These are phyloP conservation scores for Rubroshorea leprosula DNA, from an alignment of 345 rosid genomes.

Conservation along the genomic window DNA sequence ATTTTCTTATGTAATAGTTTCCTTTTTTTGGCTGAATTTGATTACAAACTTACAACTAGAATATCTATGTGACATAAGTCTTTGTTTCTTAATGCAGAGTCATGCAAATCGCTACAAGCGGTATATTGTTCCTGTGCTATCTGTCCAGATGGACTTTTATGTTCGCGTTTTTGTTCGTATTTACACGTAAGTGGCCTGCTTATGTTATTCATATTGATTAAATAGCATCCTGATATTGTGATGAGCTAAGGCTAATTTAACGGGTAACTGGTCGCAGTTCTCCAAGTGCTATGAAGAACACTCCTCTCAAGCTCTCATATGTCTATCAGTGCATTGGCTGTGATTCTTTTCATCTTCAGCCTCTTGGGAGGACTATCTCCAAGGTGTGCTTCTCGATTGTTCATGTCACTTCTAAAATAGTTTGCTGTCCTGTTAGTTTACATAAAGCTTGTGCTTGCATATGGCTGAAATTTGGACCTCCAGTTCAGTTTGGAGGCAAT, in stretches of 20 bases:
- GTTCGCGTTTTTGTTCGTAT: constrained; percentile 92
- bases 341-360: constrained; percentile 96
- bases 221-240: constrained; percentile 3
- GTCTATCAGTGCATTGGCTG: constrained; percentile 97
- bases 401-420: neutral
- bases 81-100: constrained; percentile 46
- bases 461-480: too few relatives aligned
- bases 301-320: constrained; percentile 97
- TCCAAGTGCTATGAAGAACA: constrained; percentile 94
- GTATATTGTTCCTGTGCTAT: constrained; percentile 88
- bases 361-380: constrained; percentile 76
- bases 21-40: neutral
- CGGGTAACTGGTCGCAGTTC: constrained; percentile 55
- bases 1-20: too few relatives aligned
- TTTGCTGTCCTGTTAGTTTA: too few relatives aligned
- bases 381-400: constrained; percentile 48
- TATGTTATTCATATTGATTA: constrained; percentile 10
- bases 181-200: constrained; percentile 62
- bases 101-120: constrained; percentile 99
- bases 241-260: constrained; percentile 17
- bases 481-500: too few relatives aligned
- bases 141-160: constrained; percentile 95
- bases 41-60: neutral
- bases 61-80: neutral
- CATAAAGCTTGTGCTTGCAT: neutral